phyloP scores from a whole-genome alignment of 2,329 filamentous ascomycete species.

The Neonectria punicea region DNA sequence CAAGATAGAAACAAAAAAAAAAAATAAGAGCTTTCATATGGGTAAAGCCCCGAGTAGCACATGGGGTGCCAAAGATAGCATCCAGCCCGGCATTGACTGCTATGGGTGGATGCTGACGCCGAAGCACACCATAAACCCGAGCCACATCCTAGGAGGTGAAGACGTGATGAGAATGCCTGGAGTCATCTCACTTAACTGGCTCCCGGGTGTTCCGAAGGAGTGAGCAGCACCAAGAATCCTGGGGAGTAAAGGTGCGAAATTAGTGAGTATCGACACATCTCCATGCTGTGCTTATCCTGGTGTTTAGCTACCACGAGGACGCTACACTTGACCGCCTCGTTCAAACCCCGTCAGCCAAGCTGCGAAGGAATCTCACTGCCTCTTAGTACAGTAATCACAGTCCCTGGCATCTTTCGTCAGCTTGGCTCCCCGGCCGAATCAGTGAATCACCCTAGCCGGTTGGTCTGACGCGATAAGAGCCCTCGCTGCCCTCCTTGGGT shows the following conservation, averaged over 20 bases:
- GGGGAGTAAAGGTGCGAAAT: background rate
- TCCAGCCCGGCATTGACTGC: background rate
- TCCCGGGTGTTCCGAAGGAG: background rate
- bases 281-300: background rate
- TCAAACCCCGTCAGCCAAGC: background rate
- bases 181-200: background rate
- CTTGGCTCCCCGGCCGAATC: background rate
- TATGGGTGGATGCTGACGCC: background rate
- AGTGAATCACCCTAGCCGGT: background rate
- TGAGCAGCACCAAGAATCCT: background rate
- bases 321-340: background rate
- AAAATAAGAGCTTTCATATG: no score
- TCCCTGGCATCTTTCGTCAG: background rate
- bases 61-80: background rate
- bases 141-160: background rate
- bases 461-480: background rate
- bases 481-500: background rate
- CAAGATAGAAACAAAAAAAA: no score
- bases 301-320: background rate
- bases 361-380: background rate
- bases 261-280: background rate
- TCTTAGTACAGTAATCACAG: background rate
- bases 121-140: background rate
- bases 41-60: no score
- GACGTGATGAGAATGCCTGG: background rate